These are phyloP conservation scores for Taxawa tesnikishii DNA, from an alignment of 2,329 filamentous ascomycete species.

Conservation along the genomic window DNA sequence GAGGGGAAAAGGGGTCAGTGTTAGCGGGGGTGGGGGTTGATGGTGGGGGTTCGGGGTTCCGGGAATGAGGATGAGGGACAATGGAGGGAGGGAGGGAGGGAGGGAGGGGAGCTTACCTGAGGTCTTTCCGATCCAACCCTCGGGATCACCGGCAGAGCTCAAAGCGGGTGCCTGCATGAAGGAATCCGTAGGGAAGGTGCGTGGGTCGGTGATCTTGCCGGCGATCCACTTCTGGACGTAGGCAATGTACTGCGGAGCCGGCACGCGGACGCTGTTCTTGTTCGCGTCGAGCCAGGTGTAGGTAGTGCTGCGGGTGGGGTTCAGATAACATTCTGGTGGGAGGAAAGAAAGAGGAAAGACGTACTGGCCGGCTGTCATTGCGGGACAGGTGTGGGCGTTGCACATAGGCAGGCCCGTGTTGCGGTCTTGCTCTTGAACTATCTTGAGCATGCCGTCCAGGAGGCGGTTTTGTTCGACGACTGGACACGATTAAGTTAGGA, in stretches of 20 bases:
- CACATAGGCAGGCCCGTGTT: slow-evolving; percentile 65
- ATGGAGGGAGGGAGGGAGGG: too few species aligned
- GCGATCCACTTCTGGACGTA: slow-evolving; percentile 96
- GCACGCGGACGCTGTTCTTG: slow-evolving; percentile 79
- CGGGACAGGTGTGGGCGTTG: slow-evolving; percentile 71
- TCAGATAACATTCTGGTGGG: slow-evolving; percentile 3
- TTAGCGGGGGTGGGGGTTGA: too few species aligned
- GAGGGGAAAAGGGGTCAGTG: too few species aligned
- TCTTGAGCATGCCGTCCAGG: slow-evolving; percentile 77
- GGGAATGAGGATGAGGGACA: too few species aligned
- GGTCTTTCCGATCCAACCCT: slow-evolving; percentile 78
- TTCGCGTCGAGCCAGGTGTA: slow-evolving; percentile 93
- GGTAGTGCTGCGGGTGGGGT: slow-evolving; percentile 59
- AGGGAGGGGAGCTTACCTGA: too few species aligned
- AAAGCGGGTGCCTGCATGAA: slow-evolving; percentile 49
- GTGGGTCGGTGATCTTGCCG: slow-evolving; percentile 82
- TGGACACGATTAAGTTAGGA: slow-evolving; percentile 26
- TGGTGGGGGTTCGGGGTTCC: too few species aligned
- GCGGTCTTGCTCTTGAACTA: slow-evolving; percentile 76
- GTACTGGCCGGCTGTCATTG: slow-evolving; percentile 89
- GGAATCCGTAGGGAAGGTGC: slow-evolving; percentile 82
- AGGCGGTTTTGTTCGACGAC: slow-evolving; percentile 89
- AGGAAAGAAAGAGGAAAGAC: slow-evolving; percentile 27
- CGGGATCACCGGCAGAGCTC: slow-evolving; percentile 42
- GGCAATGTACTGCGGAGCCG: slow-evolving; percentile 86